A percentile compares a stretch with the other conserved stretches of the same genome.
phyloP scores from a whole-genome alignment of 306 rosid species.

The Aeschynomene evenia region DNA sequence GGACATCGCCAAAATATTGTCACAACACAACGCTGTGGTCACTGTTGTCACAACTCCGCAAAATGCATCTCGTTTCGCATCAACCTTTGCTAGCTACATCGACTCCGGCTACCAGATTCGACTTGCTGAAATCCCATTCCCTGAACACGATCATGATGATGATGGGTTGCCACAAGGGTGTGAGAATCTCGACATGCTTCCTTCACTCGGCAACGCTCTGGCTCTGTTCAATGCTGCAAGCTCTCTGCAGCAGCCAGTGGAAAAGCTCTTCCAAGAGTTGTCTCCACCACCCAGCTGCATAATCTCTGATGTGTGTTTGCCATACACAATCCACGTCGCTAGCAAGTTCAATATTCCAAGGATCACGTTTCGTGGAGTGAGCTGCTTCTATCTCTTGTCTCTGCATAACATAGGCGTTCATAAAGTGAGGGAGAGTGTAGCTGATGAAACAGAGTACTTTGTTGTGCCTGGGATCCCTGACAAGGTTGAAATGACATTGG shows the following conservation, averaged over 20 bases:
- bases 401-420: neutral
- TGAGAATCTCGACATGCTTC: constrained; percentile 64
- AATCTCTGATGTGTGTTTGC: constrained; percentile 52
- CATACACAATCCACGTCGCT: neutral
- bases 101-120: neutral
- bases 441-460: constrained; percentile 33
- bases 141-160: constrained; percentile 45
- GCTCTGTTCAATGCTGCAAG: constrained; percentile 32
- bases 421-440: constrained; percentile 43
- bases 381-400: constrained; percentile 32
- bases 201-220: constrained; percentile 23
- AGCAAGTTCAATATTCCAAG: constrained; percentile 44
- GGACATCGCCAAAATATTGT: constrained; percentile 63
- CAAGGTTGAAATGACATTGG: constrained; percentile 40
- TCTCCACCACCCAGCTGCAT: constrained; percentile 47
- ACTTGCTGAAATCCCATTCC: constrained; percentile 46
- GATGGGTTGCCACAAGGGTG: constrained; percentile 62
- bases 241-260: constrained; percentile 35
- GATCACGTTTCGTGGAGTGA: constrained; percentile 36
- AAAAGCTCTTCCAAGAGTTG: constrained; percentile 33
- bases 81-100: too few relatives aligned
- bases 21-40: constrained; percentile 46
- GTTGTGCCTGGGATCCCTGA: constrained; percentile 11
- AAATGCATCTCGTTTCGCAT: constrained; percentile 58
- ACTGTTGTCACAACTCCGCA: constrained; percentile 65